These are phyloP conservation scores for Orbilia oligospora DNA, from an alignment of 2,329 filamentous ascomycete species.

Conservation along the genomic window DNA sequence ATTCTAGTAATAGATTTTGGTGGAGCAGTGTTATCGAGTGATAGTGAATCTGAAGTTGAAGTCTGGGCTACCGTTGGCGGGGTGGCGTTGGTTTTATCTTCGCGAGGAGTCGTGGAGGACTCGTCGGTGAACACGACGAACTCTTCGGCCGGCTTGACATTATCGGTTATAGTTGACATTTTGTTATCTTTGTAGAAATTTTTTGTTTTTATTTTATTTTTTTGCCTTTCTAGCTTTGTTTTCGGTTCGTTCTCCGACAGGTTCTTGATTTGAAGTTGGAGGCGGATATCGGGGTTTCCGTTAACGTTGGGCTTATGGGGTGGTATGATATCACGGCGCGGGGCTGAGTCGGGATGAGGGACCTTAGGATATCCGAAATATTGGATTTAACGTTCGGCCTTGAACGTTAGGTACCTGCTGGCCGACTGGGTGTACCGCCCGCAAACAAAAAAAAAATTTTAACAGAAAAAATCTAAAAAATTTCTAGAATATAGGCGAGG, in stretches of 20 bases:
- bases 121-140: constrained; percentile 58
- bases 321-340: constrained; percentile 59
- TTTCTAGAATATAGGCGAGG: constrained; percentile 28
- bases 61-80: constrained; percentile 8
- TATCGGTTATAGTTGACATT: constrained; percentile 46
- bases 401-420: neutral
- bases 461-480: neutral
- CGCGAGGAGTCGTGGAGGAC: constrained; percentile 2
- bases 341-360: constrained; percentile 53
- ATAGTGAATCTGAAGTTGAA: constrained; percentile 34
- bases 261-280: constrained; percentile 39
- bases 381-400: constrained; percentile 1
- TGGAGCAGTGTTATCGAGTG: constrained; percentile 48
- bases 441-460: neutral
- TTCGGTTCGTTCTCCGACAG: constrained; percentile 20
- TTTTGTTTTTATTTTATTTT: neutral
- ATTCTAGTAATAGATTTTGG: constrained; percentile 33
- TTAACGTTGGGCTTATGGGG: constrained; percentile 33
- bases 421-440: constrained; percentile 7
- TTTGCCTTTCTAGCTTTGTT: constrained; percentile 27
- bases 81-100: constrained; percentile 54
- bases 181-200: neutral
- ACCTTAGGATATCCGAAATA: constrained; percentile 37
- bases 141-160: constrained; percentile 55
- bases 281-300: constrained; percentile 46